Percentiles rank a stretch among this genome's conserved stretches.
phyloP scores from a whole-genome alignment of 2,329 filamentous ascomycete genomes.

The Pleurostoma richardsiae region DNA sequence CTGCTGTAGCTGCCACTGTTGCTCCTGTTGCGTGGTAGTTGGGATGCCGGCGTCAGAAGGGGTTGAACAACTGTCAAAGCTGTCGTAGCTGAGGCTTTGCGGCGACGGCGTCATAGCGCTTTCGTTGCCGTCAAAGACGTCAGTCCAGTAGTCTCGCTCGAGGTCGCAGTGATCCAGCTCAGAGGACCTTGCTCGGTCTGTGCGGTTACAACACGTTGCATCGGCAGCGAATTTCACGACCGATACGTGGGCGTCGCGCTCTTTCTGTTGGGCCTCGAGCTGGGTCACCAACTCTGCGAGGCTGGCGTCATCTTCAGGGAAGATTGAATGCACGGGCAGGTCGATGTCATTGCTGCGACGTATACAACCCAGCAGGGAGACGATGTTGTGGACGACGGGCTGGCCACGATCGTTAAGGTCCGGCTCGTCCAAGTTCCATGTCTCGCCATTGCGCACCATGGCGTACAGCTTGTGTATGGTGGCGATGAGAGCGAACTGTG shows the following conservation, averaged over 20 bases:
- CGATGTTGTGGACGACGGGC: slow-evolving; percentile 61
- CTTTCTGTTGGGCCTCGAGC: slow-evolving; percentile 42
- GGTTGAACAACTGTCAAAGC: slow-evolving; percentile 28
- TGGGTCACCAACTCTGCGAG: slow-evolving; percentile 51
- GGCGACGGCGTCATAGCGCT: slow-evolving; percentile 43
- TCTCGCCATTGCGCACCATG: slow-evolving; percentile 54
- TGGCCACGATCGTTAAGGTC: slow-evolving; percentile 59
- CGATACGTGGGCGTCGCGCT: slow-evolving; percentile 24
- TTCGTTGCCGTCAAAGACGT: slow-evolving; percentile 34
- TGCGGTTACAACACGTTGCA: slow-evolving; percentile 21
- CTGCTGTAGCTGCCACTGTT: slow-evolving; percentile 1
- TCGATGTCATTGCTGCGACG: slow-evolving; percentile 57
- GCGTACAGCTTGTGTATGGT: slow-evolving; percentile 62
- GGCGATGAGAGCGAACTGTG: slow-evolving; percentile 58
- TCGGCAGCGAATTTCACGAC: slow-evolving; percentile 24
- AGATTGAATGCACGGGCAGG: slow-evolving; percentile 51
- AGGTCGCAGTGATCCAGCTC: slow-evolving; percentile 52
- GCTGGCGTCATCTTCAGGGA: slow-evolving; percentile 57
- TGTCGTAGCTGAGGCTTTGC: slow-evolving; percentile 43
- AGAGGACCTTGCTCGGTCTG: slow-evolving; percentile 48
- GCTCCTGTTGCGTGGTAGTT: no score
- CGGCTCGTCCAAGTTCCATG: slow-evolving; percentile 60
- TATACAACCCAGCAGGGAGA: slow-evolving; percentile 59
- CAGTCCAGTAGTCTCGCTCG: slow-evolving; percentile 48
- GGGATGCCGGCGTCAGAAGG: slow-evolving; percentile 5